Percentiles rank a stretch among this genome's conserved stretches.
Conservation (phyloP, 345 rosid species). For the Combretum micranthum region DNA sequence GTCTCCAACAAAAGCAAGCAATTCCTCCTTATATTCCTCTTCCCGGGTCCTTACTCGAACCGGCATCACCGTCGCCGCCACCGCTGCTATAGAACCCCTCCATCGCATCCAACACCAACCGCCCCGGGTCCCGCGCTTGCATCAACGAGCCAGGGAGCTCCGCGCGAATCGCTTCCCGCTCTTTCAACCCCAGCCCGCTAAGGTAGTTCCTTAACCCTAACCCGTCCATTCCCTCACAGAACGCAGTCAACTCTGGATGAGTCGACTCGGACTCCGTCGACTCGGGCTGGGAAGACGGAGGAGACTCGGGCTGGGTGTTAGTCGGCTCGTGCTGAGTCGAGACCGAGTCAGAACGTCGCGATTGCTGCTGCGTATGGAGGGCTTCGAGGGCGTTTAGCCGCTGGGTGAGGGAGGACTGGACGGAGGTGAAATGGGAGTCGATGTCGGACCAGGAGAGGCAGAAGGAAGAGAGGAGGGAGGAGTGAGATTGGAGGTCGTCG, state of each 20-base stretch:
- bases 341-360: not conserved
- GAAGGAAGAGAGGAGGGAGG: constrained; percentile 39
- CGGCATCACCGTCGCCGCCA: constrained; percentile 14
- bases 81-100: constrained; percentile 31
- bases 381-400: constrained; percentile 50
- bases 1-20: constrained; percentile 50
- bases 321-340: not conserved
- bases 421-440: constrained; percentile 55
- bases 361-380: not conserved
- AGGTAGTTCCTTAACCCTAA: constrained; percentile 45
- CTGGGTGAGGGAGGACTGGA: constrained; percentile 28
- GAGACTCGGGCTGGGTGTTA: not conserved
- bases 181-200: constrained; percentile 20
- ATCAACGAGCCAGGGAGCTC: constrained; percentile 40
- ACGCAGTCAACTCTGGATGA: constrained; percentile 32
- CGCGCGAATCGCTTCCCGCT: constrained; percentile 22
- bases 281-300: not conserved
- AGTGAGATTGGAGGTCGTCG: constrained; percentile 54
- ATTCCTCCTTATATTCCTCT: constrained; percentile 25
- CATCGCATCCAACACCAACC: constrained; percentile 58
- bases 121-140: constrained; percentile 35
- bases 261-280: constrained; percentile 16
- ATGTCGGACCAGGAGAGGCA: constrained; percentile 61
- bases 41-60: too few relatives aligned
- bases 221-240: constrained; percentile 61